A percentile compares a stretch with the other conserved stretches of the same genome.
Conservation (phyloP, 2,329 filamentous ascomycete species). For the Leptographium wingfieldii region DNA sequence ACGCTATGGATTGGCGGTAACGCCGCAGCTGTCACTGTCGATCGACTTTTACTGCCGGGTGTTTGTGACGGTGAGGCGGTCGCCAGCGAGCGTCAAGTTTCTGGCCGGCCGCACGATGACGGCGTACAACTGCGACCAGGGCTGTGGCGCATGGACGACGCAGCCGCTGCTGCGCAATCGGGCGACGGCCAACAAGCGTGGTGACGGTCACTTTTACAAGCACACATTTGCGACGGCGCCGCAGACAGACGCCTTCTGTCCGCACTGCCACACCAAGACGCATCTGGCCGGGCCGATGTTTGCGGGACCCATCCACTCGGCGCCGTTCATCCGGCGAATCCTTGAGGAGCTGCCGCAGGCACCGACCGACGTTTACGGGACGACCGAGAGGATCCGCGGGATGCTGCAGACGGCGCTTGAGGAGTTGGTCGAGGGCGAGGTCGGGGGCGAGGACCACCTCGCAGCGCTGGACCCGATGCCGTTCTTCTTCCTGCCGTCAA, state of each 20-base stretch:
- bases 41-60: slow-evolving; percentile 92
- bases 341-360: slow-evolving; percentile 57
- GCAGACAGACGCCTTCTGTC: slow-evolving; percentile 51
- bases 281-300: slow-evolving; percentile 94
- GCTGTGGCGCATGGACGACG: slow-evolving; percentile 83
- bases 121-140: slow-evolving; percentile 78
- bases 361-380: slow-evolving; percentile 62
- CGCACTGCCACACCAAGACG: slow-evolving; percentile 75
- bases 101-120: slow-evolving; percentile 85
- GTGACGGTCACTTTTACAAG: slow-evolving; percentile 60
- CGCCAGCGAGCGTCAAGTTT: slow-evolving; percentile 79
- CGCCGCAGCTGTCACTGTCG: slow-evolving; percentile 81
- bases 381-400: slow-evolving; percentile 68
- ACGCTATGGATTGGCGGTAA: slow-evolving; percentile 75
- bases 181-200: slow-evolving; percentile 55
- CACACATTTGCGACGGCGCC: slow-evolving; percentile 64
- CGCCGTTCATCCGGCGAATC: slow-evolving; percentile 68
- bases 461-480: slow-evolving; percentile 59
- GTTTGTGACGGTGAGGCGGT: slow-evolving; percentile 71
- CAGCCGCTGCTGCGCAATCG: slow-evolving; percentile 66
- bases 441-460: slow-evolving; percentile 44
- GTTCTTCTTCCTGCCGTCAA: slow-evolving; percentile 74
- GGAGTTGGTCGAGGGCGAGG: slow-evolving; percentile 41
- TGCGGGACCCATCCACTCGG: slow-evolving; percentile 75
- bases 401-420: slow-evolving; percentile 86